Conservation (phyloP, 2,329 filamentous ascomycete species). For the Pseudogymnoascus sp. region DNA sequence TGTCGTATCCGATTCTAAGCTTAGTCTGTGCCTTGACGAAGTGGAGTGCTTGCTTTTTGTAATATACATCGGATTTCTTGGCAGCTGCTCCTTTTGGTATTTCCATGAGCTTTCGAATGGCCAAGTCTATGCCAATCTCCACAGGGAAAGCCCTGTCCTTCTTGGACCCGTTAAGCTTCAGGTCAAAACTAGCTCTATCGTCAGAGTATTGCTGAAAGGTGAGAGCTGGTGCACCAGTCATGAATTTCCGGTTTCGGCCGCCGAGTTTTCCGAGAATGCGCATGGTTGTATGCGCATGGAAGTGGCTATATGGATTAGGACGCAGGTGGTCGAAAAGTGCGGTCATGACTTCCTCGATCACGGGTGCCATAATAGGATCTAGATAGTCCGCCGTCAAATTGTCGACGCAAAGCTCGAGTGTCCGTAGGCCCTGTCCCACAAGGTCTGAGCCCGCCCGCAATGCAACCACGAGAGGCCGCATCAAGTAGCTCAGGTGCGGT, state of each 20-base stretch:
- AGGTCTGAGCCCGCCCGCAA: conserved; percentile 86
- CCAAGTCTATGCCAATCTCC: conserved; percentile 78
- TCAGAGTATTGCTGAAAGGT: conserved; percentile 80
- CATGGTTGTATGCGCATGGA: conserved; percentile 97
- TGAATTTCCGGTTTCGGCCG: conserved; percentile 89
- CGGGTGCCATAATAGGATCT: conserved; percentile 97
- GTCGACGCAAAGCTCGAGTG: conserved; percentile 92
- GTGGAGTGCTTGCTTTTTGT: conserved; percentile 89
- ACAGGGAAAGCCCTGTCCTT: conserved; percentile 83
- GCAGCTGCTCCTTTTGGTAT: conserved; percentile 54
- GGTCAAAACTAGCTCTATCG: conserved; percentile 78
- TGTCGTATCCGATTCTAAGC: conserved; percentile 80
- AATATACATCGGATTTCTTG: conserved; percentile 63
- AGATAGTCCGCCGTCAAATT: conserved; percentile 97
- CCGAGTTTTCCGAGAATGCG: conserved; percentile 94
- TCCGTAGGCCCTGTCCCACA: conserved; percentile 87
- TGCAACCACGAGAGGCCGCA: conserved; percentile 95
- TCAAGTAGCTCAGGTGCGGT: conserved; percentile 91
- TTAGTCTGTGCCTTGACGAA: conserved; percentile 86
- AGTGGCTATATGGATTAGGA: conserved; percentile 91
- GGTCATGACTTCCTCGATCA: conserved; percentile 98
- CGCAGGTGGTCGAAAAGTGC: conserved; percentile 92
- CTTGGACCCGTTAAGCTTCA: conserved; percentile 83
- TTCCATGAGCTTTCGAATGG: conserved; percentile 83
- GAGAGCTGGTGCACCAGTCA: conserved; percentile 81